phyloP scores from a whole-genome alignment of 306 rosid species.

The Styphnolobium japonicum region DNA sequence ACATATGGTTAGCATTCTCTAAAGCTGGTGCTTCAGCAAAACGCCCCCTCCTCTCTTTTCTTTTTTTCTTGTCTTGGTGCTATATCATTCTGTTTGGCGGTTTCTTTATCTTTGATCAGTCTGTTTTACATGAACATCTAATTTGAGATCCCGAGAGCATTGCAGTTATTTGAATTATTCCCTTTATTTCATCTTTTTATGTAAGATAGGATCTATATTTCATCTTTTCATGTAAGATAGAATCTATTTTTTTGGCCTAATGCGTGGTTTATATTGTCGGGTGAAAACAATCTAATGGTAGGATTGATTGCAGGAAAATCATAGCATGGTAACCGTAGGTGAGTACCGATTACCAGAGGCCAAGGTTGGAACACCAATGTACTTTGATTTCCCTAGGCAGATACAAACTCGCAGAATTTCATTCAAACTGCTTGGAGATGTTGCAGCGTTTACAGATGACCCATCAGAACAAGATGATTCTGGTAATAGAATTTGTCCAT shows the following conservation, averaged over 20 bases:
- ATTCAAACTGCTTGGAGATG: constrained; percentile 85
- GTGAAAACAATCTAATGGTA: constrained; percentile 15
- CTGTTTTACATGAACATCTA: background rate
- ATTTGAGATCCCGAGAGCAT: background rate
- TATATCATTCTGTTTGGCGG: background rate
- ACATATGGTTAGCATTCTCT: background rate
- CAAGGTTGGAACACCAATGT: constrained; percentile 79
- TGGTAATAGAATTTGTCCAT: constrained; percentile 42
- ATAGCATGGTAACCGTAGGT: constrained; percentile 58
- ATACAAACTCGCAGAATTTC: constrained; percentile 67
- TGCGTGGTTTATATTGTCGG: background rate
- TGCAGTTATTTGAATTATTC: background rate
- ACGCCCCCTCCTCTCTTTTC: background rate
- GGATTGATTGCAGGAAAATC: constrained; percentile 60
- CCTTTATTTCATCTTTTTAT: background rate
- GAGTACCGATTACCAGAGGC: constrained; percentile 95
- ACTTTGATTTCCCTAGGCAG: constrained; percentile 80
- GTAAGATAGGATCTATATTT: background rate
- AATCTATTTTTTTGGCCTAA: background rate
- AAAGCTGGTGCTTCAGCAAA: background rate
- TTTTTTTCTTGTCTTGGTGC: background rate
- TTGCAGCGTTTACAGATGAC: constrained; percentile 81
- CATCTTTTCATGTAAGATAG: background rate
- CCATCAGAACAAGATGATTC: constrained; percentile 79
- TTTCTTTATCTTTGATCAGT: background rate